Evolutionary conservation across 2,329 filamentous ascomycete species (phyloP), one percentile per base, ranked within the genome.

Genomic region (Venturia pyrina): DNA sequence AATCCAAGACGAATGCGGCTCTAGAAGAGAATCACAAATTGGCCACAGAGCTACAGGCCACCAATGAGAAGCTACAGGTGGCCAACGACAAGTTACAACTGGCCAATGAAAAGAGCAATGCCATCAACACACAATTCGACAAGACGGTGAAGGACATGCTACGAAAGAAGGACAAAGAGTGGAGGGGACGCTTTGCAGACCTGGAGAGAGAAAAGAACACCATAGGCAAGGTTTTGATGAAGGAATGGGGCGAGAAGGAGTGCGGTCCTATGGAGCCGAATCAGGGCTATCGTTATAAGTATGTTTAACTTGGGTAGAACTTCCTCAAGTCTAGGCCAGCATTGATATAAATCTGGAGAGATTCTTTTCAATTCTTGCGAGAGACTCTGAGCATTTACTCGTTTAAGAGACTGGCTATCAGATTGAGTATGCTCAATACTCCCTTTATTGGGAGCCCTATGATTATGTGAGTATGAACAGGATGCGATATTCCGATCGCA

Each of bases 161-260:
- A 62, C 64, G 43, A n/a, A 41, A 43, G 15, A 60, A 40, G 19
- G 67, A 68, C 40, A 48, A 21, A 43, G 64, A 62, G 59, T 68
- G 67, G 67, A 50, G 17, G 62, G 34, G 8, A 21, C 43, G 64
- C 37, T 21, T 66, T 41, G 44, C 69, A 5, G 60, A 71, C 57
- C 61, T 71, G 44, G 69, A 71, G 65, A 69, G 69, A 41, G 74
- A 76, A 70, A 69, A 73, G 44, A 70, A 70, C 64, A 64, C 69
- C 0, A 72, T 76, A 72, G 71, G 69, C 5, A 73, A 74, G 62
- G 85, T 88, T 56, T 79, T 96, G 62, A 86, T 93, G 76, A 83
- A 89, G 68, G 89, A 91, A 69, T 96, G 93, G 93, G 91, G 96
- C 71, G 85, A 89, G 50, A 73, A 75, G 63, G 76, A 78, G 65